Evolutionary conservation across 192 early-diverging fungal genomes (phyloP).

Genomic region (Fimicolochytrium jonesii): DNA sequence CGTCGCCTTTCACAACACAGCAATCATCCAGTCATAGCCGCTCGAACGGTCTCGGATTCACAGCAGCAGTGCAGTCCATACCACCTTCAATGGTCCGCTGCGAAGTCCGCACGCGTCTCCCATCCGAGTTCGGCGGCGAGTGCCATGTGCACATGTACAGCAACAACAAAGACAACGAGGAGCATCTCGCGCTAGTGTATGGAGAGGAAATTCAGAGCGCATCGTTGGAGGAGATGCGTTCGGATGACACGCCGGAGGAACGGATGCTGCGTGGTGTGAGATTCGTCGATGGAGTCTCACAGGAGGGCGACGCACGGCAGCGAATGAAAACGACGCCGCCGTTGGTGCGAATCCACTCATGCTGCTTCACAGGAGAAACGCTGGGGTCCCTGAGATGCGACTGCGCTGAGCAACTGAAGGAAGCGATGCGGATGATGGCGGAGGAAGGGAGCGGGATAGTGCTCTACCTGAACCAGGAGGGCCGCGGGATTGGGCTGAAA

Average conservation of each 20-base stretch:
- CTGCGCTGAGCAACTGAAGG: constrained; percentile 89
- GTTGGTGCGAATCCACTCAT: constrained; percentile 90
- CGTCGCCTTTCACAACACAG: constrained; percentile 10
- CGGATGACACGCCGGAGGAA: constrained; percentile 74
- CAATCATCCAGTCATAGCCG: no score
- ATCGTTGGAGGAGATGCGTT: constrained; percentile 59
- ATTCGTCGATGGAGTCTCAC: constrained; percentile 9
- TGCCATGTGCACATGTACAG: constrained; percentile 71
- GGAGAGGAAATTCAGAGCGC: constrained; percentile 72
- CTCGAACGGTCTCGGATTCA: no score
- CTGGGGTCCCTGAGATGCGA: constrained; percentile 88
- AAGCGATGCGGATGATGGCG: constrained; percentile 86
- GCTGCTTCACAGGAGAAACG: constrained; percentile 96
- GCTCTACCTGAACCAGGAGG: constrained; percentile 94
- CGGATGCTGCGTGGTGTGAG: constrained; percentile 77
- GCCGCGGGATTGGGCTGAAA: constrained; percentile 87
- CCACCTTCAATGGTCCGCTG: no score
- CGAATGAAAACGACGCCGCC: constrained; percentile 35
- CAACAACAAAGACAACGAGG: constrained; percentile 76
- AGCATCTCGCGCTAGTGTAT: constrained; percentile 93
- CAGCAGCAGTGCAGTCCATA: no score
- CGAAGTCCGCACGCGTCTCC: constrained; percentile 36
- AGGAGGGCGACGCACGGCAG: constrained; percentile 33
- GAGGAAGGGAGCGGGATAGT: constrained; percentile 83
- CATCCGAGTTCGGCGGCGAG: constrained; percentile 33